Base-by-base conservation (phyloP, 768 basidiomycete species). In the Hydnomerulius pinastri region DNA sequence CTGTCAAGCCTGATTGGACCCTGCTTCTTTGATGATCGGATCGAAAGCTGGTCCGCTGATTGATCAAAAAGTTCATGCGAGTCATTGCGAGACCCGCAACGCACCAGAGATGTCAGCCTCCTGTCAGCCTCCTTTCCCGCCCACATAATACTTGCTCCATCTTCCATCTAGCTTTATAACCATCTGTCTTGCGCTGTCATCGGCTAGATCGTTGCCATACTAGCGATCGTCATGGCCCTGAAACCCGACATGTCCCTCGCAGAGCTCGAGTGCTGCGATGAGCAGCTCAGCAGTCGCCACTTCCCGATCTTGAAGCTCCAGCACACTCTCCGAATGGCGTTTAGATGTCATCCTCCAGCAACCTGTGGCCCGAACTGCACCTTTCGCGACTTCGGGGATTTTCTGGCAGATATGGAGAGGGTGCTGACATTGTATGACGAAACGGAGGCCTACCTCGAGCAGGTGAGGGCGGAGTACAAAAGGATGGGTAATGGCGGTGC, bases 241-340 rank as follows among this genome's bases (percentile, higher is more conserved):
- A 35, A 35, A 35, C 9, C 33, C 7, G 6, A 5, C 39, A 48
- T 62, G 57, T 54, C 61, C 17, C 43, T 17, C 13, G 48, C 13
- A 3, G 57, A 62, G 46, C 50, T 62, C 12, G 39, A 25, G 27
- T 23, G 36, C 18, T 59, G 61, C 27, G 33, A 63, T 24, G 48
- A 49, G 9, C 24, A 59, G 29, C 57, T 63, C 30, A 44, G 53
- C 0, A 15, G 42, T 29, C 48, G 57, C 6, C 46, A 44, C 8
- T 33, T 45, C 30, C 56, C 52, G 23, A 50, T 52, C n/a, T 15
- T 28, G 10, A 46, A 47, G n/a, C 48, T 62, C 41, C 42, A 48
- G 32, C 52, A 50, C 42, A 46, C 12, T 15, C 30, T 32, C n/a
- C 48, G 54, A 23, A 11, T 21, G 4, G 11, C 60, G 12, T 17